Conservation (phyloP, 768 basidiomycete genomes). For the Floccularia luteovirens region DNA sequence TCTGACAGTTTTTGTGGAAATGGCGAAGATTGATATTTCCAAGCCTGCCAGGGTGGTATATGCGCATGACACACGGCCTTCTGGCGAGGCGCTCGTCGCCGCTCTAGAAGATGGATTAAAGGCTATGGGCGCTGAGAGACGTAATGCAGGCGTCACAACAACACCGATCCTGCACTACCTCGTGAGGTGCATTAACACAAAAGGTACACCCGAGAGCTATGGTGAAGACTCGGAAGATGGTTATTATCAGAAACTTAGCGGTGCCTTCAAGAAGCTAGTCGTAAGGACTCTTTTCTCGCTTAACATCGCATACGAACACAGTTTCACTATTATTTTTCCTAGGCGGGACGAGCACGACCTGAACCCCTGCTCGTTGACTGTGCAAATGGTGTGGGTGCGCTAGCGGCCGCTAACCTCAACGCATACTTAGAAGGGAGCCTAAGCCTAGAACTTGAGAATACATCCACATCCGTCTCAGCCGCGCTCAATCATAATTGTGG, state of each 20-base stretch:
- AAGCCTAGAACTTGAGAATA: conserved; percentile 63
- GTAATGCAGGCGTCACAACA: conserved; percentile 80
- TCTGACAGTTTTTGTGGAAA: conserved; percentile 54
- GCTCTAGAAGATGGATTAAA: conserved; percentile 80
- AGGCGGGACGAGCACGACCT: conserved; percentile 54
- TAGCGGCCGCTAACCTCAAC: conserved; percentile 55
- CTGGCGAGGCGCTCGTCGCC: conserved; percentile 66
- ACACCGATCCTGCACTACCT: conserved; percentile 96
- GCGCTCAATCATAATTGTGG: conserved; percentile 85
- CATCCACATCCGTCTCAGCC: conserved; percentile 52
- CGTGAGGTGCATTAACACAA: conserved; percentile 83
- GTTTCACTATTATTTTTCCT: conserved; percentile 4
- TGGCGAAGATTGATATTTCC: conserved; percentile 67
- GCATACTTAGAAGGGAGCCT: conserved; percentile 54
- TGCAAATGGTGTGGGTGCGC: conserved; percentile 95
- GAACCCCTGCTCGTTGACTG: conserved; percentile 82
- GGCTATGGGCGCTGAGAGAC: conserved; percentile 58
- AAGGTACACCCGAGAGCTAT: conserved; percentile 68
- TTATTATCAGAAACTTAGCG: conserved; percentile 76
- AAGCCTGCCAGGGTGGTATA: conserved; percentile 82
- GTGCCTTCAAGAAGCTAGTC: conserved; percentile 80
- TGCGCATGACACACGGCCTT: conserved; percentile 89
- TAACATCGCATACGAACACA: conserved; percentile 2
- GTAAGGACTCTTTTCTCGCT: conserved; percentile 45
- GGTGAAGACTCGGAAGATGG: conserved; percentile 77